A percentile compares a stretch with the other conserved stretches of the same genome.
Conservation (phyloP, 2,329 filamentous ascomycete species). For the Alternaria sp. region DNA sequence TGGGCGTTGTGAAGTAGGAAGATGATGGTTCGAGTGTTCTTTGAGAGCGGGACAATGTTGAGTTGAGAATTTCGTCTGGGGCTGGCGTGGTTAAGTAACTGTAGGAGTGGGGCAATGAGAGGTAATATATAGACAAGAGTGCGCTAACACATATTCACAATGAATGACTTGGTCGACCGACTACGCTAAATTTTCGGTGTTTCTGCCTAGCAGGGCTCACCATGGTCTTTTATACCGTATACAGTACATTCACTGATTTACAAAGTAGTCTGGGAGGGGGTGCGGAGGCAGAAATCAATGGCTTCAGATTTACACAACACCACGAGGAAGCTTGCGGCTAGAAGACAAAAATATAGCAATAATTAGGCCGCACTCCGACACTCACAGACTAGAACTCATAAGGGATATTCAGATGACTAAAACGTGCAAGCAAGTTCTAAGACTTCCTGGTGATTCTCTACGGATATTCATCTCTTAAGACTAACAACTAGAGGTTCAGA, state of each 20-base stretch:
- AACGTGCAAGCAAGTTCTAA: too few species aligned
- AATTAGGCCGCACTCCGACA: too few species aligned
- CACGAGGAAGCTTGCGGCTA: too few species aligned
- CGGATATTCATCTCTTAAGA: too few species aligned
- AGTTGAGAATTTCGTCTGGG: neutral
- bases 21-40: neutral
- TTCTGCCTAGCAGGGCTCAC: neutral
- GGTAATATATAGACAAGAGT: neutral
- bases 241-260: neutral
- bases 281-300: too few species aligned
- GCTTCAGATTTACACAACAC: too few species aligned
- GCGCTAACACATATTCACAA: neutral
- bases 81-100: neutral
- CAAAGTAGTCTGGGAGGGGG: neutral
- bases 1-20: neutral
- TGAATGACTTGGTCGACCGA: neutral
- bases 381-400: too few species aligned
- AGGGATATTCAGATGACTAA: too few species aligned
- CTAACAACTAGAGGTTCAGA: too few species aligned
- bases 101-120: fast-evolving
- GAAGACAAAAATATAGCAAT: too few species aligned
- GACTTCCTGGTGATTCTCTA: too few species aligned
- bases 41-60: neutral
- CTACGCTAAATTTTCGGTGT: neutral
- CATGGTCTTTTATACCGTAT: neutral